phyloP scores from a whole-genome alignment of 148 eudicot species.

The Chenopodium berlandieri region DNA sequence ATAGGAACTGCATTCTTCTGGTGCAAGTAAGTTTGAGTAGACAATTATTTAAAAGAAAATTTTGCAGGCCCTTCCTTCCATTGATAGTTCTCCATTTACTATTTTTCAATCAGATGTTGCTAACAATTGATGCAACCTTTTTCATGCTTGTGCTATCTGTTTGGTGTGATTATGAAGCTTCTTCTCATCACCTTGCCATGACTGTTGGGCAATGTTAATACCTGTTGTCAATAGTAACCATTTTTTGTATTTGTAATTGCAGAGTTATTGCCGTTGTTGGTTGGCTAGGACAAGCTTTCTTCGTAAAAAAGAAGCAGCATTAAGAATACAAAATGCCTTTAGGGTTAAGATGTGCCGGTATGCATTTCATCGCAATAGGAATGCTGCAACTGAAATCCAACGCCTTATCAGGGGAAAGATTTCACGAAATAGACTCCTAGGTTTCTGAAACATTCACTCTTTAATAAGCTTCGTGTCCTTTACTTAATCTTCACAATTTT shows the following conservation, averaged over 20 bases:
- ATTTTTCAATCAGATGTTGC: too few species aligned
- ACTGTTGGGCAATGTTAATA: not conserved
- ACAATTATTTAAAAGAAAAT: not conserved
- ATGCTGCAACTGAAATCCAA: slow-evolving; percentile 72
- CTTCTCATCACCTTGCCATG: not conserved
- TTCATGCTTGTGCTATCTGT: not conserved
- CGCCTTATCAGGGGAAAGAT: slow-evolving; percentile 59
- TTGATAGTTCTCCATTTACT: not conserved
- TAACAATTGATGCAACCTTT: not conserved
- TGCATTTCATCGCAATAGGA: slow-evolving; percentile 32
- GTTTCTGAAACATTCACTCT: slow-evolving; percentile 30
- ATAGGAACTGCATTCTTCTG: slow-evolving; percentile 27
- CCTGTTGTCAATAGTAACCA: not conserved
- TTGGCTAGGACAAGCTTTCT: slow-evolving; percentile 44
- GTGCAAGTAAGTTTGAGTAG: slow-evolving; percentile 57
- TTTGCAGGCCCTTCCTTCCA: not conserved
- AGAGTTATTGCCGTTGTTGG: slow-evolving; percentile 71
- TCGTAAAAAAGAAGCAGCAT: slow-evolving; percentile 48
- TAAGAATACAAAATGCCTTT: slow-evolving; percentile 54
- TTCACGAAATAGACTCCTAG: slow-evolving; percentile 57
- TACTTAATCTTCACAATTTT: not conserved
- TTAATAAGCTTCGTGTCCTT: not conserved
- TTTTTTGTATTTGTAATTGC: slow-evolving; percentile 17
- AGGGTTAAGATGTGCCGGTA: slow-evolving; percentile 30
- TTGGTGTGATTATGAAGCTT: not conserved